Evolutionary conservation across 352 stramenopile species (phyloP).

Genomic region (Plasmopara muralis): DNA sequence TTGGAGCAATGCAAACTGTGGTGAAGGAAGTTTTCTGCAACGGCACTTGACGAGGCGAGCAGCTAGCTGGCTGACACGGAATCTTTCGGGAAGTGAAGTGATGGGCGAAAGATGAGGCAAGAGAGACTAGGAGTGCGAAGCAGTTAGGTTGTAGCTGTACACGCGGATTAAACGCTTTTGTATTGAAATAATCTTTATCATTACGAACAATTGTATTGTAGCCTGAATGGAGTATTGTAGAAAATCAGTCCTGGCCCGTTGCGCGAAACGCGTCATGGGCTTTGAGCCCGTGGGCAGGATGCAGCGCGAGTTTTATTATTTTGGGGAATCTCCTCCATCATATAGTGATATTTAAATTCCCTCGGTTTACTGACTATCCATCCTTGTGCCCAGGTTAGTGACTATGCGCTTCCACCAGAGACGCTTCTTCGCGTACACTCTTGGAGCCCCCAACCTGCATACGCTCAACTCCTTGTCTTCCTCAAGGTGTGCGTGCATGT

Average conservation of each 20-base stretch:
- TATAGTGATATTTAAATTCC: background rate
- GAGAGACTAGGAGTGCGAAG: conserved; percentile 17
- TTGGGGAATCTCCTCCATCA: no score
- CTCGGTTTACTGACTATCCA: background rate
- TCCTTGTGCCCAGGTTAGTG: no score
- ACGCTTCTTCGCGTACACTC: conserved; percentile 61
- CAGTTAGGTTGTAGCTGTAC: conserved; percentile 15
- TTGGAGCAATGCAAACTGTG: conserved; percentile 3
- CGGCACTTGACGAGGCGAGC: conserved; percentile 7
- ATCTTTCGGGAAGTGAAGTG: background rate
- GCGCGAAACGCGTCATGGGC: no score
- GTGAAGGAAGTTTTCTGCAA: conserved; percentile 1
- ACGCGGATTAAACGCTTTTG: conserved; percentile 15
- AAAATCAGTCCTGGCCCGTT: background rate
- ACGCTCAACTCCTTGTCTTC: conserved; percentile 34
- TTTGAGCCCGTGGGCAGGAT: no score
- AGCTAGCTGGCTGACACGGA: conserved; percentile 3
- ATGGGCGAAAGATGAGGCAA: background rate
- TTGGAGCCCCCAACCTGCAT: conserved; percentile 49
- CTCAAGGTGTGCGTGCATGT: conserved; percentile 20
- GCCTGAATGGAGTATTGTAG: no score
- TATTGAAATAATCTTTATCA: conserved; percentile 11
- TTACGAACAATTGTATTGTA: conserved; percentile 17
- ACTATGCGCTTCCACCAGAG: conserved; percentile 41
- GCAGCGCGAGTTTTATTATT: no score